These are phyloP conservation scores for Thuidium tamariscinum DNA, from an alignment of 225 moss, liverwort and hornwort genomes.

Conservation along the genomic window DNA sequence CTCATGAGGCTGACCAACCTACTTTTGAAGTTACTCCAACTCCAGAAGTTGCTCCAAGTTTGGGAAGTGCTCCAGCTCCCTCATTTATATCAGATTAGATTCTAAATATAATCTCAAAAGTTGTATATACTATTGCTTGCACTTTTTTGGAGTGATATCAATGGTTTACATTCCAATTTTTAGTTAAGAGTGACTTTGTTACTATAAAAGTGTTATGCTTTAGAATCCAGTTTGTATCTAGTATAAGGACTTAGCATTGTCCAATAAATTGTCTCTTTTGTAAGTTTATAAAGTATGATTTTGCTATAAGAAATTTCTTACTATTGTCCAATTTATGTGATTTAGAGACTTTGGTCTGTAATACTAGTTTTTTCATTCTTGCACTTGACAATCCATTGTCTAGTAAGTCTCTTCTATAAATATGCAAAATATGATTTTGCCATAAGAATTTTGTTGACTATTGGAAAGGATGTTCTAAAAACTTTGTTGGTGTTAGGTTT, in stretches of 20 bases:
- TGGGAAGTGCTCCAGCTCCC: neutral
- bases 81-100: neutral
- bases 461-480: too few species aligned
- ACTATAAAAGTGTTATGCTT: neutral
- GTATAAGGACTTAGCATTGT: rapidly evolving
- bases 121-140: rapidly evolving
- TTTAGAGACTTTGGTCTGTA: neutral
- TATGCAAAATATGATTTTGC: too few species aligned
- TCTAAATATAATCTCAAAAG: rapidly evolving
- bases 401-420: neutral
- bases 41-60: neutral
- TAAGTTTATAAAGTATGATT: neutral
- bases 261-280: neutral
- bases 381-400: neutral
- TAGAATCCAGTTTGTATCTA: rapidly evolving
- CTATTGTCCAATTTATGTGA: too few species aligned
- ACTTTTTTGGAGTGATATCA: rapidly evolving
- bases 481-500: neutral
- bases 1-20: neutral
- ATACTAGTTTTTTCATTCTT: neutral
- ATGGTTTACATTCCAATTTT: neutral
- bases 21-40: neutral
- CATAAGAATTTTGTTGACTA: neutral
- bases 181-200: too few species aligned
- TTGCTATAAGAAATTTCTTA: neutral